Evolutionary conservation across 179 eudicot species (phyloP), one percentile per base, ranked within the genome.

Genomic region (Carnegiea gigantea): DNA sequence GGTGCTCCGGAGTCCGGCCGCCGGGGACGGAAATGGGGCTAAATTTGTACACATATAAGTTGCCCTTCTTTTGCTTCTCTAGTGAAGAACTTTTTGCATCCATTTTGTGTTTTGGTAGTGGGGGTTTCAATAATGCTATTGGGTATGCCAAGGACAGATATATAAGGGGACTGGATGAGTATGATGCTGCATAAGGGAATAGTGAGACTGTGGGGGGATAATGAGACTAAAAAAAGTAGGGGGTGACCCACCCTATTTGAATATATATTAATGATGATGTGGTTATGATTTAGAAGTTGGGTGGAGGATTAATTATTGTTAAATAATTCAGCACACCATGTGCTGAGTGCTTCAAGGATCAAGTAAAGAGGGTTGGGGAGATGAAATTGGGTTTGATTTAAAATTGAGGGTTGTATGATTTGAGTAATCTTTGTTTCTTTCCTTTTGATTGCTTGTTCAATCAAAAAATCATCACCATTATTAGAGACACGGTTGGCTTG

Each of bases 11-110:
- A 24, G 80, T 88, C 64, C 49, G 86, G 64, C 81, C 82, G 9
- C 85, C 91, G 71, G 80, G 11, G 81, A 20, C 17, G 24, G 78
- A 53, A 1, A 76, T 77, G 18, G 82, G 84, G 60, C 83, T 82
- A 17, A 93, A 70, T 59, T 88, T 88, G 84, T 92, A 92, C 4
- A 92, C 92, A 46, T 92, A 90, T 83, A 85, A 82, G 44, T 79
- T 87, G 36, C 86, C 85, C 20, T 89, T 88, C 86, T 90, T 87
- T 49, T 87, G 86, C 82, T 82, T 83, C 77, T 83, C 88, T 79
- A 86, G 82, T 26, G 82, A 79, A 51, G 72, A 30, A 6, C 23
- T 33, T 15, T 70, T 79, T 59, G 82, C 77, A 60, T 82, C 80
- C 90, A 88, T 87, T 68, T 23, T 65, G 70, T 38, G 48, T 38